Evolutionary conservation across 2,329 filamentous ascomycete species (phyloP).

Genomic region (Fusarium tupiense): DNA sequence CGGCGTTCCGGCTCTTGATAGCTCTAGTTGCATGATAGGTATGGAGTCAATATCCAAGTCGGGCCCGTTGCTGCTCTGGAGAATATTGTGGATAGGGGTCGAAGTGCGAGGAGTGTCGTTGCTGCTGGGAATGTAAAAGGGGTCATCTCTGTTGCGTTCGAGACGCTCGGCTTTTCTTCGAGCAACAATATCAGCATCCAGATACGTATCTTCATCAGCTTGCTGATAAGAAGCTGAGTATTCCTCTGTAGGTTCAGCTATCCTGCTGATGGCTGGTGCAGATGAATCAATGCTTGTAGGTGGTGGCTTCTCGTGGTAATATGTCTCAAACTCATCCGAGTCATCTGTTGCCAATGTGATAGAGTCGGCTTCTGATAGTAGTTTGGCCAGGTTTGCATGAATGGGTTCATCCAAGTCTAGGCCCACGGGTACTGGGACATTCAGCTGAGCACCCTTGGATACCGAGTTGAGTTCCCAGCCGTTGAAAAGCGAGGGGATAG

Average conservation of each 20-base stretch:
- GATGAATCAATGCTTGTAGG: conserved; percentile 61
- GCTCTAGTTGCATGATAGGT: conserved; percentile 91
- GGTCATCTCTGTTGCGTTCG: conserved; percentile 90
- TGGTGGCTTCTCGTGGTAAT: conserved; percentile 68
- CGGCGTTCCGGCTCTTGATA: conserved; percentile 63
- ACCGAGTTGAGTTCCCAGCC: conserved; percentile 94
- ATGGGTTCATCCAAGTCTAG: conserved; percentile 86
- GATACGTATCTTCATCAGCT: conserved; percentile 69
- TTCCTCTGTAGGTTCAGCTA: conserved; percentile 63
- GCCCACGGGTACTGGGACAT: conserved; percentile 81
- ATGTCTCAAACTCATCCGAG: conserved; percentile 73
- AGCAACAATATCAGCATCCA: conserved; percentile 78
- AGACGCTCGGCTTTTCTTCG: conserved; percentile 78
- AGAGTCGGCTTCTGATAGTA: conserved; percentile 70
- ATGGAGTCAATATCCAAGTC: conserved; percentile 93
- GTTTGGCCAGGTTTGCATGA: conserved; percentile 74
- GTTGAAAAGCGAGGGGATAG: conserved; percentile 86
- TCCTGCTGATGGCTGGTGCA: conserved; percentile 63
- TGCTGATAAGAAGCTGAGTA: conserved; percentile 66
- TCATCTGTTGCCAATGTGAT: conserved; percentile 61
- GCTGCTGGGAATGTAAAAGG: conserved; percentile 83
- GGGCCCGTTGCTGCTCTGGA: conserved; percentile 76
- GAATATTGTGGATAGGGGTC: conserved; percentile 82
- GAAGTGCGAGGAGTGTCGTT: conserved; percentile 68
- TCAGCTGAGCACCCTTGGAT: conserved; percentile 80